Conservation (phyloP, 176 grass and related monocot genomes). For the Oryza glaberrima region DNA sequence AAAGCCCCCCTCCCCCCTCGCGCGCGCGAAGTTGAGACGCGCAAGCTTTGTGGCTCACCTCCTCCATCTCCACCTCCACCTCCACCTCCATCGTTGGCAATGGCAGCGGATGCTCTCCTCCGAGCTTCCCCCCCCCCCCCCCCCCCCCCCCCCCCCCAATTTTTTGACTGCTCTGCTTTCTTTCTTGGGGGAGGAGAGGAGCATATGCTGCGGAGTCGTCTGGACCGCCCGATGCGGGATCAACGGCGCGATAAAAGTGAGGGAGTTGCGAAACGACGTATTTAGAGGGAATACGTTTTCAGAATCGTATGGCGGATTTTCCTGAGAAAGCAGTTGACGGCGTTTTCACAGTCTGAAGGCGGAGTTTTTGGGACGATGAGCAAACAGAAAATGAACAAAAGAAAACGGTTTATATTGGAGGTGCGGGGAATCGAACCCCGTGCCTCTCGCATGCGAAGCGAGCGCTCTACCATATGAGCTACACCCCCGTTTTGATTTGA, state of each 20-base stretch:
- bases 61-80: constrained; percentile 43
- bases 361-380: neutral
- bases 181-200: neutral
- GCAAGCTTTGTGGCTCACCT: constrained; percentile 51
- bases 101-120: neutral
- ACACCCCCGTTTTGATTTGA: constrained; percentile 53
- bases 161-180: neutral
- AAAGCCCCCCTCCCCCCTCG: too few species aligned
- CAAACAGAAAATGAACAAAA: too few species aligned
- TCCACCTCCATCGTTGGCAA: neutral
- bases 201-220: neutral
- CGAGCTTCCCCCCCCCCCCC: neutral
- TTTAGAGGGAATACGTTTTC: neutral
- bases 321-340: accelerated
- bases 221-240: too few species aligned
- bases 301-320: neutral
- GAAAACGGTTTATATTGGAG: constrained; percentile 22
- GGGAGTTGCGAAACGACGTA: too few species aligned
- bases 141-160: too few species aligned
- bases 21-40: constrained; percentile 51
- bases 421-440: constrained; percentile 99
- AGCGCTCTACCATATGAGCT: constrained; percentile 99
- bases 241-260: too few species aligned
- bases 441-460: constrained; percentile 99
- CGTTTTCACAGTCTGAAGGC: neutral